Conservation (phyloP, 345 rosid species). For the Iberis pinnata region DNA sequence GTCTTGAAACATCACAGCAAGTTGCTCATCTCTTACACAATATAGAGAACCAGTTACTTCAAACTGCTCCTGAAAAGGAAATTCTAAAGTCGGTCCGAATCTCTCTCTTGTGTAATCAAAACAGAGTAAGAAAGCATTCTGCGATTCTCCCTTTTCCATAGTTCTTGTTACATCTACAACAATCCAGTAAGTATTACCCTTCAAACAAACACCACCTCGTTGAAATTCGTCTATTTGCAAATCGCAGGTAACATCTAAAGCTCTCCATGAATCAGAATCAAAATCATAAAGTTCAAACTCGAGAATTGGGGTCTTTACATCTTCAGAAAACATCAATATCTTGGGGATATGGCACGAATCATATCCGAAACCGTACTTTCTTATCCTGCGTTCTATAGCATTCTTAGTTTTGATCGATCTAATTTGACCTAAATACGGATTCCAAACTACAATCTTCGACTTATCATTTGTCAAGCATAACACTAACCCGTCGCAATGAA, state of each 20-base stretch:
- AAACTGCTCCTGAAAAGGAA: not conserved
- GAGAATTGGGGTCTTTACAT: not conserved
- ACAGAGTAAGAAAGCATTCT: too few species aligned
- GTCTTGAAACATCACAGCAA: not conserved
- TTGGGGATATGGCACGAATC: not conserved
- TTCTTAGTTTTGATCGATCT: not conserved
- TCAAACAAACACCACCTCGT: not conserved
- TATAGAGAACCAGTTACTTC: too few species aligned
- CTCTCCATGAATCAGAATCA: not conserved
- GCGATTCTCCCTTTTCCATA: not conserved
- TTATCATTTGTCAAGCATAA: not conserved
- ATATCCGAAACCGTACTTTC: not conserved
- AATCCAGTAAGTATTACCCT: not conserved
- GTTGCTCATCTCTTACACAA: not conserved
- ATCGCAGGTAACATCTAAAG: not conserved
- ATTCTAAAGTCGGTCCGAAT: not conserved
- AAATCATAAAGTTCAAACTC: not conserved
- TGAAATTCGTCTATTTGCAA: not conserved
- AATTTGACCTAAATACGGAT: not conserved
- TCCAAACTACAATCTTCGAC: not conserved
- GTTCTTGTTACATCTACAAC: not conserved
- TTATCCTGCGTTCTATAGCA: too few species aligned
- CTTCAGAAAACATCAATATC: not conserved
- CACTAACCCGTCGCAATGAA: not conserved
- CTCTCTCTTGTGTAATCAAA: constrained; percentile 2